Evolutionary conservation across 345 rosid genomes (phyloP).

Genomic region (Aurinia saxatilis): DNA sequence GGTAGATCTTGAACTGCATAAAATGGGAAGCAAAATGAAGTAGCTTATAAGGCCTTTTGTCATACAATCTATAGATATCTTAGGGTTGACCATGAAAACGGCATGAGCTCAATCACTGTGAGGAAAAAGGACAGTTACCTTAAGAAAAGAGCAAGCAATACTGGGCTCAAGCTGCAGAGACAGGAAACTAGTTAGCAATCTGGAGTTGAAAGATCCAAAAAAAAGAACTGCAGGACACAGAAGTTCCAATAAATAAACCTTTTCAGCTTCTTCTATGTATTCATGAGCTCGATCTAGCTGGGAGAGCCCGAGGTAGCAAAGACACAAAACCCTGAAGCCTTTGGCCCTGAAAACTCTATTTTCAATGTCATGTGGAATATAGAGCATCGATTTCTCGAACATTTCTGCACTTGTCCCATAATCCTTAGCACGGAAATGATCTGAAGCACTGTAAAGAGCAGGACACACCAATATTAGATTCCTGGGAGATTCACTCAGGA

Average conservation of each 20-base stretch:
- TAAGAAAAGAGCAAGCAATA: conserved; percentile 72
- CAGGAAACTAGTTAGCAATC: conserved; percentile 13
- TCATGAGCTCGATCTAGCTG: conserved; percentile 85
- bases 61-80: conserved; percentile 14
- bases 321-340: conserved; percentile 90
- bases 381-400: conserved; percentile 94
- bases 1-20: conserved; percentile 77
- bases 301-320: conserved; percentile 77
- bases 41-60: not conserved
- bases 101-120: not conserved
- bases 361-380: conserved; percentile 61
- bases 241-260: conserved; percentile 38
- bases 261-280: conserved; percentile 80
- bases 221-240: not conserved
- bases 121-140: conserved; percentile 43
- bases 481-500: not conserved
- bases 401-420: conserved; percentile 73
- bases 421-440: conserved; percentile 65
- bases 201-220: not conserved
- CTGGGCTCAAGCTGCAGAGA: conserved; percentile 88
- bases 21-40: conserved; percentile 19
- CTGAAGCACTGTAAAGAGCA: conserved; percentile 62
- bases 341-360: conserved; percentile 73
- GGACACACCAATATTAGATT: conserved; percentile 12
- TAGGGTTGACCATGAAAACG: not conserved